phyloP scores from a whole-genome alignment of 2,329 filamentous ascomycete species.

The Fusarium tricinctum region DNA sequence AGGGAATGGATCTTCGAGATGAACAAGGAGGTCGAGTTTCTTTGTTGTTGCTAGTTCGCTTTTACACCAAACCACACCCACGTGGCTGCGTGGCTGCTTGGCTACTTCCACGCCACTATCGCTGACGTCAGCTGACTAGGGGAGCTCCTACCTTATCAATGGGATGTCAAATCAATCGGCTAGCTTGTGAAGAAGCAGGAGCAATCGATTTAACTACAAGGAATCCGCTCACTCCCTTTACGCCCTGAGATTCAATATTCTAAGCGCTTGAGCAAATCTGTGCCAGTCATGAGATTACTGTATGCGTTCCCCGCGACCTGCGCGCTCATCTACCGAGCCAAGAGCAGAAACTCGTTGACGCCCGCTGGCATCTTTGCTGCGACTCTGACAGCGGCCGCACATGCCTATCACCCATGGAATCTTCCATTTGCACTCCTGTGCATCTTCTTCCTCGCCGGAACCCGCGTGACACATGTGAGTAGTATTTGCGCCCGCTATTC shows the following conservation, averaged over 20 bases:
- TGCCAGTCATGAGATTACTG: slow-evolving; percentile 66
- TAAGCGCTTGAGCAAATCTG: slow-evolving; percentile 23
- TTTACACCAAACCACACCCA: background rate
- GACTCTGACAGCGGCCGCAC: slow-evolving; percentile 78
- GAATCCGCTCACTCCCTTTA: slow-evolving; percentile 8
- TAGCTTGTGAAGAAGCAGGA: slow-evolving; percentile 20
- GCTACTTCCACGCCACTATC: slow-evolving; percentile 5
- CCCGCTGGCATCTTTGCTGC: slow-evolving; percentile 80
- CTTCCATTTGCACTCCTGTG: slow-evolving; percentile 87
- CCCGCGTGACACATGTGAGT: slow-evolving; percentile 81
- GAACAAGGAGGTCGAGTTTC: too few relatives aligned
- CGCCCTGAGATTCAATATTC: slow-evolving; percentile 11
- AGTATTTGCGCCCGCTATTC: slow-evolving; percentile 13
- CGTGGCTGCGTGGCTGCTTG: background rate
- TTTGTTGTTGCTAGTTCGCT: background rate
- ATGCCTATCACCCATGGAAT: slow-evolving; percentile 94
- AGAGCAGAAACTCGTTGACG: slow-evolving; percentile 82
- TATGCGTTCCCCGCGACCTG: slow-evolving; percentile 71
- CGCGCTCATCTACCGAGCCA: slow-evolving; percentile 75
- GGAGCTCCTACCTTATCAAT: slow-evolving; percentile 16
- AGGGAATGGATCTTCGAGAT: too few relatives aligned
- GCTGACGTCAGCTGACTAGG: slow-evolving; percentile 43
- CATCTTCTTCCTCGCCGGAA: slow-evolving; percentile 90
- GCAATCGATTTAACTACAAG: slow-evolving; percentile 16
- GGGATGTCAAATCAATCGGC: slow-evolving; percentile 20